Evolutionary conservation across 1,284 basidiomycete species (phyloP).

Genomic region (Ganoderma sp.): DNA sequence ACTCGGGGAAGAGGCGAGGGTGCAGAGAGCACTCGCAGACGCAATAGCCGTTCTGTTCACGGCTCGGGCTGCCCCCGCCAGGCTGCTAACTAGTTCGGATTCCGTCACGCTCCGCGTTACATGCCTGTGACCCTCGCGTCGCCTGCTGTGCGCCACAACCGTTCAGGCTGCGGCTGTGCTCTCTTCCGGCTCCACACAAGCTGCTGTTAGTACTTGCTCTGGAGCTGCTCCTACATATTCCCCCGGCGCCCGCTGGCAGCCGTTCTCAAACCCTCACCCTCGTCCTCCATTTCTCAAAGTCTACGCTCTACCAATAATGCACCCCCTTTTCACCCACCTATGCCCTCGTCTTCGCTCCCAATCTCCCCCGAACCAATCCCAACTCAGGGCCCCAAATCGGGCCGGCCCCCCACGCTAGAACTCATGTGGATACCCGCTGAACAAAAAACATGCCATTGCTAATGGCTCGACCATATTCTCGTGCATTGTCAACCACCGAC

Average conservation of each 20-base stretch:
- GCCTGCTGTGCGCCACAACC: no score
- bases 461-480: no score
- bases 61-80: neutral
- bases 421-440: slow-evolving; percentile 7
- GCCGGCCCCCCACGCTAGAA: slow-evolving; percentile 11
- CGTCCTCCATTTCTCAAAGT: neutral
- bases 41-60: neutral
- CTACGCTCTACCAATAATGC: neutral
- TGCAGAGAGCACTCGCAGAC: neutral
- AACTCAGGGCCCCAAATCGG: neutral
- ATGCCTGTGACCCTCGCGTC: slow-evolving; percentile 20
- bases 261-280: neutral
- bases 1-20: neutral
- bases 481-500: neutral
- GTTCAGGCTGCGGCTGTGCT: neutral
- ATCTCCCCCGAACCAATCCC: neutral
- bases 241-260: neutral
- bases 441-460: neutral
- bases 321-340: neutral
- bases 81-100: slow-evolving; percentile 19
- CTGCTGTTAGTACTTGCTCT: neutral
- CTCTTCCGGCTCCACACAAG: neutral
- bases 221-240: no score
- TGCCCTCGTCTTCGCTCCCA: neutral
- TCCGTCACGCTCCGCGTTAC: slow-evolving; percentile 29